These are phyloP conservation scores for Ogataea haglerorum DNA, from an alignment of 805 yeast genomes.

Conservation along the genomic window DNA sequence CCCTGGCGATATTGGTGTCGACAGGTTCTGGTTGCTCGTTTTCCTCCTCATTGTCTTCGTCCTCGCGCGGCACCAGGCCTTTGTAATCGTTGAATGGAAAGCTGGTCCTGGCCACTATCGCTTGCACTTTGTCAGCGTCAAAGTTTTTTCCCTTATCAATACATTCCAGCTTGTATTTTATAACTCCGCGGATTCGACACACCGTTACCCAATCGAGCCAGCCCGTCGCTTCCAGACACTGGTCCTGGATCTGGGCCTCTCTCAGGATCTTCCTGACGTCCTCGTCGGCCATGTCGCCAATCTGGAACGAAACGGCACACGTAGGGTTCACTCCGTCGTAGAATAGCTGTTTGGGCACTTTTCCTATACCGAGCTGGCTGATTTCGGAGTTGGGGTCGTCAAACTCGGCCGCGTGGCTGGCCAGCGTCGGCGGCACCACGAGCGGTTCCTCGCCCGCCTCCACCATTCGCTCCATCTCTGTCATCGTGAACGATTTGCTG, in stretches of 20 bases:
- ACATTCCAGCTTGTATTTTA: slow-evolving; percentile 68
- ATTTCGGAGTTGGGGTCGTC: slow-evolving; percentile 23
- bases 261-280: slow-evolving; percentile 48
- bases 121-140: slow-evolving; percentile 39
- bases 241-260: slow-evolving; percentile 35
- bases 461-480: slow-evolving; percentile 22
- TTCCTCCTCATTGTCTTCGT: slow-evolving; percentile 37
- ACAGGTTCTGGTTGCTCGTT: not conserved
- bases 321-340: slow-evolving; percentile 77
- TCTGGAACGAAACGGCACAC: slow-evolving; percentile 64
- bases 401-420: slow-evolving; percentile 18
- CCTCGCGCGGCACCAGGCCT: slow-evolving; percentile 23
- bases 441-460: slow-evolving; percentile 23
- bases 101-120: slow-evolving; percentile 39
- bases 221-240: slow-evolving; percentile 64
- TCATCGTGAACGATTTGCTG: slow-evolving; percentile 30
- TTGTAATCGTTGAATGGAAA: slow-evolving; percentile 28
- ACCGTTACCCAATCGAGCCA: slow-evolving; percentile 71
- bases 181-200: slow-evolving; percentile 60
- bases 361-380: slow-evolving; percentile 20
- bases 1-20: slow-evolving; percentile 17
- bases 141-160: slow-evolving; percentile 50
- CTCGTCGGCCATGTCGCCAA: slow-evolving; percentile 73
- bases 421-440: slow-evolving; percentile 28
- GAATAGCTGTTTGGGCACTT: slow-evolving; percentile 45